Evolutionary conservation across 495 filamentous ascomycete species (phyloP).

Genomic region (Astrocystis sublimbata): DNA sequence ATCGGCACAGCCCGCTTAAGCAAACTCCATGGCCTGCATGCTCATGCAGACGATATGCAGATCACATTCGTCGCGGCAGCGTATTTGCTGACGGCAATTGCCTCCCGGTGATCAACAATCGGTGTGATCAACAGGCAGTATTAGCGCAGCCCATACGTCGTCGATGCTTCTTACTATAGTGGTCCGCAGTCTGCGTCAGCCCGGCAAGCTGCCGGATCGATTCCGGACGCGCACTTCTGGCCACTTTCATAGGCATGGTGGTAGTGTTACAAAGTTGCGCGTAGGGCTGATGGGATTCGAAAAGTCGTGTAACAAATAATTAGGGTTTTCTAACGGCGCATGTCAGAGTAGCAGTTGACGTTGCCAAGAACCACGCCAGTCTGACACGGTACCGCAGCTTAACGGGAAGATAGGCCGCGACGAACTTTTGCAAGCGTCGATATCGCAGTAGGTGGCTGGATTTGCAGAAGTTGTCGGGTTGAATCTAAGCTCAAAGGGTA

Average conservation of each 20-base stretch:
- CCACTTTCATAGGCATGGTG: slow-evolving; percentile 1
- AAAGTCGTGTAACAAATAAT: slow-evolving; percentile 35
- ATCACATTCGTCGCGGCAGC: slow-evolving; percentile 2
- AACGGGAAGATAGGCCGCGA: slow-evolving; percentile 2
- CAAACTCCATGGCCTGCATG: not conserved
- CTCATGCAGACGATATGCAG: slow-evolving; percentile 10
- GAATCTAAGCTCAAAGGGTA: slow-evolving; percentile 5
- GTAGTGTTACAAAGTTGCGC: slow-evolving; percentile 22
- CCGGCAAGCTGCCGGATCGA: slow-evolving; percentile 6
- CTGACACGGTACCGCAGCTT: slow-evolving; percentile 1
- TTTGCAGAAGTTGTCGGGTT: not conserved
- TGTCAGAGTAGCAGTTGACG: slow-evolving; percentile 27
- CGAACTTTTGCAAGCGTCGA: not conserved
- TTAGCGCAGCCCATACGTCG: not conserved
- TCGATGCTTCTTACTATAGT: not conserved
- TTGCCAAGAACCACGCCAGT: slow-evolving; percentile 16
- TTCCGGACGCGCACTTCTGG: not conserved
- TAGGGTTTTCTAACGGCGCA: slow-evolving; percentile 25
- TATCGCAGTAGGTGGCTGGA: slow-evolving; percentile 11
- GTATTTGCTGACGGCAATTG: not conserved
- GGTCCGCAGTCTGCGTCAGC: slow-evolving; percentile 12
- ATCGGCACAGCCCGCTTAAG: not conserved
- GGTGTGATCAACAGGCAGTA: not conserved
- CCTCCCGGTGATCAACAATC: slow-evolving; percentile 1
- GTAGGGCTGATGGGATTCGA: slow-evolving; percentile 35